Evolutionary conservation across 73 alveolate genomes (phyloP).

Genomic region (Paraurostyla sp.): DNA sequence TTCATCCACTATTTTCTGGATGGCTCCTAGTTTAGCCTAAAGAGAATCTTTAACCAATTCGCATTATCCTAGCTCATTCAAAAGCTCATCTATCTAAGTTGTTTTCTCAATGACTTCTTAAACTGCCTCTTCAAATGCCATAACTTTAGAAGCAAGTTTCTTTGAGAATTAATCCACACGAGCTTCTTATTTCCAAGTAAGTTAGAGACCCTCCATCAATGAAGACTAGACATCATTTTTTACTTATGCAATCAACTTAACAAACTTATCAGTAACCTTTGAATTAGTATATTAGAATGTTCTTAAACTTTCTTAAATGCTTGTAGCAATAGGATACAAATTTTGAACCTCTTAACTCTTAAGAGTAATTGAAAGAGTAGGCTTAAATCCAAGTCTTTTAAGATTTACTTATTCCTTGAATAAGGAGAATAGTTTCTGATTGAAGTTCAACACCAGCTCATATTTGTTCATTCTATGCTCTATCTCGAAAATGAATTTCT

Average conservation of each 20-base stretch:
- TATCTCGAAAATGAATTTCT: slow-evolving; percentile 74
- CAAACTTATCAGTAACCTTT: slow-evolving; percentile 85
- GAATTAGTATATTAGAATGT: slow-evolving; percentile 87
- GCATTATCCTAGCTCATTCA: slow-evolving; percentile 68
- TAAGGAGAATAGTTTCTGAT: slow-evolving; percentile 88
- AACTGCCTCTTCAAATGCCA: slow-evolving; percentile 92
- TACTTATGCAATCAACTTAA: slow-evolving; percentile 87
- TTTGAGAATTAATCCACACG: slow-evolving; percentile 82
- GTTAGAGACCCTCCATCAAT: slow-evolving; percentile 79
- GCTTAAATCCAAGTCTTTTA: slow-evolving; percentile 65
- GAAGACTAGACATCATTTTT: slow-evolving; percentile 81
- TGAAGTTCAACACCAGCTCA: slow-evolving; percentile 94
- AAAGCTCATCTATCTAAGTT: slow-evolving; percentile 75
- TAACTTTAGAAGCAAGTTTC: slow-evolving; percentile 83
- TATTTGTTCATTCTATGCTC: slow-evolving; percentile 77
- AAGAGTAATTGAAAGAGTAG: slow-evolving; percentile 70
- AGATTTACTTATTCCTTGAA: slow-evolving; percentile 90
- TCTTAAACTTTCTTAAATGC: slow-evolving; percentile 90
- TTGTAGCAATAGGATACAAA: slow-evolving; percentile 88
- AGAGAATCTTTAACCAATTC: slow-evolving; percentile 38
- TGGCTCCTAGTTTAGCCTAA: slow-evolving; percentile 66
- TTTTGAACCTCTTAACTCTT: slow-evolving; percentile 82
- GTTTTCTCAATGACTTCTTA: slow-evolving; percentile 83
- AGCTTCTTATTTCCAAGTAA: slow-evolving; percentile 88
- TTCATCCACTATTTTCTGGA: slow-evolving; percentile 92